Evolutionary conservation across 345 rosid genomes (phyloP).

Genomic region (Pistacia vera): DNA sequence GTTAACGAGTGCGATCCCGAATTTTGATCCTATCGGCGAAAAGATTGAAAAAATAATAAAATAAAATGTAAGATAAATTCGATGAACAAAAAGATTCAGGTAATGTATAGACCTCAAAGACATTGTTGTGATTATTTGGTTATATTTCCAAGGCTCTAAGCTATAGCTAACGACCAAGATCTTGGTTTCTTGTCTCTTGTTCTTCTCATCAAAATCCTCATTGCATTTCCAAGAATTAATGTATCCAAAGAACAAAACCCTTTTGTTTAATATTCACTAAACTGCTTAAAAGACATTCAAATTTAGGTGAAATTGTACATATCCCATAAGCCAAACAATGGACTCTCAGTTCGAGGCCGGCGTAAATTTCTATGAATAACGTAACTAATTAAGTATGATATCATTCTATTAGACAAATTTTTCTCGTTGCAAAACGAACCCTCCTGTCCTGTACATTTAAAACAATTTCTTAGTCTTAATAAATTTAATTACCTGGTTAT

Average conservation of each 20-base stretch:
- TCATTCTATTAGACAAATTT: neutral
- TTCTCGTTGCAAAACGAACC: conserved; percentile 19
- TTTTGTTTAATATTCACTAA: neutral
- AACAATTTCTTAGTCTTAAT: neutral
- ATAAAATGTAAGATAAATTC: neutral
- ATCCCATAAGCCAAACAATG: conserved; percentile 28
- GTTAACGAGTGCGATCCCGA: neutral
- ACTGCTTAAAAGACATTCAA: neutral
- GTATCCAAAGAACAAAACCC: neutral
- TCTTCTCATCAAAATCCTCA: conserved; percentile 22
- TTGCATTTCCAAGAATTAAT: conserved; percentile 31
- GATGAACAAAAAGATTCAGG: neutral
- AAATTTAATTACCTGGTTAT: neutral
- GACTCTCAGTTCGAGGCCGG: conserved; percentile 30
- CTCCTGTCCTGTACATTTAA: conserved; percentile 6
- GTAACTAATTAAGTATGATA: conserved; percentile 10
- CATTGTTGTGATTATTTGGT: neutral
- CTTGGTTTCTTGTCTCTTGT: conserved; percentile 19
- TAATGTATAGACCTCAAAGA: neutral
- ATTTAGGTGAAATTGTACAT: conserved; percentile 15
- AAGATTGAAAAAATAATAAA: neutral
- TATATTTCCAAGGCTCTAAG: conserved; percentile 3
- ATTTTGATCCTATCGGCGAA: conserved; percentile 1
- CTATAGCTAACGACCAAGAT: conserved; percentile 25
- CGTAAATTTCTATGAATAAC: conserved; percentile 18